phyloP scores from a whole-genome alignment of 176 grass and related monocot genomes.

The Musa itinerans region DNA sequence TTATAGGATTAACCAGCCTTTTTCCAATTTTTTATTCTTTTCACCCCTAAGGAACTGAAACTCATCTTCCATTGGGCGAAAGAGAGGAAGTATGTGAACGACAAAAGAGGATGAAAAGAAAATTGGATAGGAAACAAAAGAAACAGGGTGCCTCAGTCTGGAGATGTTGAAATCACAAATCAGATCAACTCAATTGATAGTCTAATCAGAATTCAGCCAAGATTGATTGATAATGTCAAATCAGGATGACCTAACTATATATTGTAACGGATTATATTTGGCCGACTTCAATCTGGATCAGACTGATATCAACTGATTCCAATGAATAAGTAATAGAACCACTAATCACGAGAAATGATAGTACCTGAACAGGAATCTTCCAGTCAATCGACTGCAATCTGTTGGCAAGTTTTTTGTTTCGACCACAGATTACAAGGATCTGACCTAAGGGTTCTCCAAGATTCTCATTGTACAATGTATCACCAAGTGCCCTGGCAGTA shows the following conservation, averaged over 20 bases:
- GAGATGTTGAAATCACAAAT: not conserved
- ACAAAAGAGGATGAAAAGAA: not conserved
- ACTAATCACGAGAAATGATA: not conserved
- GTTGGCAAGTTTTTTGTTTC: slow-evolving; percentile 70
- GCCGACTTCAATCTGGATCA: no score
- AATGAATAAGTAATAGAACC: no score
- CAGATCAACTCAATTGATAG: not conserved
- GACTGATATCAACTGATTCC: no score
- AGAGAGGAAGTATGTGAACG: not conserved
- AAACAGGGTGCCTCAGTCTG: not conserved
- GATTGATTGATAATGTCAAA: not conserved
- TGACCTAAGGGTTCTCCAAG: slow-evolving; percentile 59
- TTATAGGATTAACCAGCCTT: no score
- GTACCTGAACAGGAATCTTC: slow-evolving; percentile 92
- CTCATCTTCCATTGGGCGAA: no score
- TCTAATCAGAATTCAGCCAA: not conserved
- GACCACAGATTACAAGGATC: slow-evolving; percentile 89
- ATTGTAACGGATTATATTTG: no score
- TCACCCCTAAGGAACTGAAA: no score
- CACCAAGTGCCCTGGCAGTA: slow-evolving; percentile 66
- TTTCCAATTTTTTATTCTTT: no score
- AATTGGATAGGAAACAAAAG: not conserved
- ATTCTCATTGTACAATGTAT: slow-evolving; percentile 63
- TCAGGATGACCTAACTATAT: not conserved
- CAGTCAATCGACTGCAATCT: slow-evolving; percentile 66